These are phyloP conservation scores for Eucommia ulmoides DNA, from an alignment of 257 asterid species.

Conservation along the genomic window DNA sequence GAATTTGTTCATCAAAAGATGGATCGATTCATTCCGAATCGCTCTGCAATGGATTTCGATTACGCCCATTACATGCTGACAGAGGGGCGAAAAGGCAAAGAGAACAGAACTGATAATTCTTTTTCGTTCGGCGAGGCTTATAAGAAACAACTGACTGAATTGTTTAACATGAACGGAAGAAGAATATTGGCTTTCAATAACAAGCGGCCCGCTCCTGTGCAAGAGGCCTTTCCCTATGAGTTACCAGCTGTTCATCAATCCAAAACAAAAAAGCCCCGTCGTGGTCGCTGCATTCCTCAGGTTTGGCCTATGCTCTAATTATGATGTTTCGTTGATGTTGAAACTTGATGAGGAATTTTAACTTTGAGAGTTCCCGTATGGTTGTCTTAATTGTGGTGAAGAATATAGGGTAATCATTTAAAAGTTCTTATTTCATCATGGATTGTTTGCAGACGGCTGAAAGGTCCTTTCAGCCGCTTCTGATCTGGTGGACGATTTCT, in stretches of 20 bases:
- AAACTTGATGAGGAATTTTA: not conserved
- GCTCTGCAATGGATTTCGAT: slow-evolving; percentile 90
- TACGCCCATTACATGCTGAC: slow-evolving; percentile 88
- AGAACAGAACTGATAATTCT: slow-evolving; percentile 37
- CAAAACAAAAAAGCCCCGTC: slow-evolving; percentile 53
- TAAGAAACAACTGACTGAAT: slow-evolving; percentile 71
- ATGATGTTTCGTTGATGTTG: not conserved
- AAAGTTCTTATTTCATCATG: slow-evolving; percentile 1
- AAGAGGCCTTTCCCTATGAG: slow-evolving; percentile 44
- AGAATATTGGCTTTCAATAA: slow-evolving; percentile 85
- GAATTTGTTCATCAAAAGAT: slow-evolving; percentile 33
- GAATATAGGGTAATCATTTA: no score
- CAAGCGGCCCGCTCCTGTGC: slow-evolving; percentile 64
- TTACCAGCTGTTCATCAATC: slow-evolving; percentile 36
- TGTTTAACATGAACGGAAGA: slow-evolving; percentile 76
- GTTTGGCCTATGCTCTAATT: slow-evolving; percentile 18
- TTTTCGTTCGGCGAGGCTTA: slow-evolving; percentile 81
- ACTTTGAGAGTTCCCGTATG: no score
- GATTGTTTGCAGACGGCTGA: slow-evolving; percentile 62
- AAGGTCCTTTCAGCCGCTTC: slow-evolving; percentile 93
- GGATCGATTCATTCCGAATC: slow-evolving; percentile 94
- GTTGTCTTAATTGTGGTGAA: no score
- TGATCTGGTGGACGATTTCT: slow-evolving; percentile 77
- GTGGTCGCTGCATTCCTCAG: slow-evolving; percentile 91
- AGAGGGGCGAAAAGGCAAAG: slow-evolving; percentile 78